Evolutionary conservation across 371 early-diverging fungal genomes (phyloP).

Genomic region (Lichtheimia ramosa): DNA sequence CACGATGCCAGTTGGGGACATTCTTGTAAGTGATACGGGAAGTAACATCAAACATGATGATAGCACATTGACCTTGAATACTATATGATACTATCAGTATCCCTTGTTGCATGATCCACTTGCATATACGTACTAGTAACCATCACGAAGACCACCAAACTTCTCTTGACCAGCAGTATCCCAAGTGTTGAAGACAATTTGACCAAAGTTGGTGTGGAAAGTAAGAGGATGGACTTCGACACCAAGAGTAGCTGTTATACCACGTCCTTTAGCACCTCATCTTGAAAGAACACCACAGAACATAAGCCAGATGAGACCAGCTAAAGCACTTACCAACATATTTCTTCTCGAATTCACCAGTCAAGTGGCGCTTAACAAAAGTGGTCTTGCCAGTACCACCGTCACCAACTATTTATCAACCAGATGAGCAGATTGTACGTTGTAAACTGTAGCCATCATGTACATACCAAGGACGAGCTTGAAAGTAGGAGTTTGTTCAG

Average conservation of each 20-base stretch:
- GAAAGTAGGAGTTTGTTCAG: slow-evolving; percentile 66
- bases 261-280: neutral
- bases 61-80: slow-evolving; percentile 99
- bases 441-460: neutral
- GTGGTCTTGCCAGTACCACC: slow-evolving; percentile 99
- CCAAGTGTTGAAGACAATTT: slow-evolving; percentile 98
- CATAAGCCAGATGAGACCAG: neutral
- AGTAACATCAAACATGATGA: slow-evolving; percentile 99
- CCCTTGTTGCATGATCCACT: neutral
- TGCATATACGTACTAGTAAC: slow-evolving; percentile 88
- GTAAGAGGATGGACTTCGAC: slow-evolving; percentile 98
- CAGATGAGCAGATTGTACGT: slow-evolving; percentile 9
- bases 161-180: slow-evolving; percentile 99
- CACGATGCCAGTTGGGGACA: slow-evolving; percentile 99
- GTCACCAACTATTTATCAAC: slow-evolving; percentile 85
- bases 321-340: slow-evolving; percentile 88
- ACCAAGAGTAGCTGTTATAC: slow-evolving; percentile 94
- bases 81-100: slow-evolving; percentile 26
- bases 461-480: slow-evolving; percentile 79
- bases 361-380: slow-evolving; percentile 99
- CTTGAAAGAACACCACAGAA: neutral
- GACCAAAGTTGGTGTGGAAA: slow-evolving; percentile 98
- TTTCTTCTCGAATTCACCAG: slow-evolving; percentile 99
- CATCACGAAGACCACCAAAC: slow-evolving; percentile 99
- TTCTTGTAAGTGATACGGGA: slow-evolving; percentile 99